Conservation (phyloP, 2,329 filamentous ascomycete species). For the Fusarium tjaetaba region DNA sequence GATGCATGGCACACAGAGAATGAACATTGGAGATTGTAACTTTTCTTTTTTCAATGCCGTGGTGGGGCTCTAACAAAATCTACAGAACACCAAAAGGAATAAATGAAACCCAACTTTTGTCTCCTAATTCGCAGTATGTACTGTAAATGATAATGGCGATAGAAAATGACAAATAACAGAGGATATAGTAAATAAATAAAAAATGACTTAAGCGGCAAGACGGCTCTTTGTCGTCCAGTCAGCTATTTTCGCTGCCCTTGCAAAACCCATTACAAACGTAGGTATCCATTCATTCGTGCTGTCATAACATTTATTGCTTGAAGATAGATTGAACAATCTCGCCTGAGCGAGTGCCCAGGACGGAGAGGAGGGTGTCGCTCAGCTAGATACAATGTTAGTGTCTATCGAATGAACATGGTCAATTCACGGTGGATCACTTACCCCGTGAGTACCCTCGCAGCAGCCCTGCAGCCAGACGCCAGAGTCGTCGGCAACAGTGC, state of each 20-base stretch:
- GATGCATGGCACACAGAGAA: background rate
- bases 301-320: slow-evolving; percentile 42
- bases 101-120: slow-evolving; percentile 14
- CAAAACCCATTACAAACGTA: slow-evolving; percentile 38
- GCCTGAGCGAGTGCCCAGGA: slow-evolving; percentile 78
- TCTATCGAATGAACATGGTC: background rate
- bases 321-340: slow-evolving; percentile 84
- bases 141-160: slow-evolving; percentile 11
- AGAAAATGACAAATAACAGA: slow-evolving; percentile 14
- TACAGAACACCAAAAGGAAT: slow-evolving; percentile 26
- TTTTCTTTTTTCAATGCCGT: slow-evolving; percentile 9
- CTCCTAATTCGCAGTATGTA: slow-evolving; percentile 9
- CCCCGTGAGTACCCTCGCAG: slow-evolving; percentile 90
- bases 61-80: slow-evolving; percentile 20
- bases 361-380: slow-evolving; percentile 83
- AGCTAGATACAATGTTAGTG: slow-evolving; percentile 58
- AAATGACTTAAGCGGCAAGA: slow-evolving; percentile 18
- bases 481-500: slow-evolving; percentile 74
- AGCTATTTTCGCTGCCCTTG: slow-evolving; percentile 39
- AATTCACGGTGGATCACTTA: slow-evolving; percentile 61
- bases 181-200: slow-evolving; percentile 24
- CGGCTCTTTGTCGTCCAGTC: slow-evolving; percentile 24
- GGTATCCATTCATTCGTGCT: slow-evolving; percentile 34
- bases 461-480: slow-evolving; percentile 95
- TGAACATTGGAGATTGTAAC: background rate